Conservation (phyloP, 768 basidiomycete species). For the Phaffia tasmanica region DNA sequence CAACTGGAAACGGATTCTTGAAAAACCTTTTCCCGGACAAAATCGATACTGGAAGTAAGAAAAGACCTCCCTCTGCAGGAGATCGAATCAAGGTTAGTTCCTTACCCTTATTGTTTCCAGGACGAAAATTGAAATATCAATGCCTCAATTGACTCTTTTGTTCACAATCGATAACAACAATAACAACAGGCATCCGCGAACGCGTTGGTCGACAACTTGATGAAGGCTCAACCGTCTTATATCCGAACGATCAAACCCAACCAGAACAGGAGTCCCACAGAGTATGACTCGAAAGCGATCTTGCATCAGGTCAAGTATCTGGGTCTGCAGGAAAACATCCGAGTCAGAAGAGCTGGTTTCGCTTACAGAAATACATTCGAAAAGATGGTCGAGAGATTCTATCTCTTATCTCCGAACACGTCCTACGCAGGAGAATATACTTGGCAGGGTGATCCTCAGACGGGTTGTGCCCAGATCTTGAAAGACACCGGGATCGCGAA, state of each 20-base stretch:
- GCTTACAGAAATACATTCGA: conserved; percentile 97
- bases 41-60: conserved; percentile 92
- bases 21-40: conserved; percentile 84
- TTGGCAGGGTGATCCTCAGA: conserved; percentile 80
- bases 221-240: conserved; percentile 91
- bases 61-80: conserved; percentile 91
- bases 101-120: not conserved
- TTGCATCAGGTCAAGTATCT: conserved; percentile 99
- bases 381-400: conserved; percentile 98
- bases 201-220: conserved; percentile 90
- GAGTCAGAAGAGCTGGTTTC: conserved; percentile 92
- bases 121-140: not conserved
- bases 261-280: conserved; percentile 79
- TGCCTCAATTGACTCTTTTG: conserved; percentile 10
- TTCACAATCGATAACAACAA: conserved; percentile 39
- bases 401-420: conserved; percentile 82
- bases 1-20: conserved; percentile 71
- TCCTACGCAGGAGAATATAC: conserved; percentile 98
- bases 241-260: conserved; percentile 99
- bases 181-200: conserved; percentile 55
- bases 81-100: conserved; percentile 84
- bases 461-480: conserved; percentile 84
- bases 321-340: conserved; percentile 94
- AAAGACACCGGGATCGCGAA: conserved; percentile 89
- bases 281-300: conserved; percentile 90